Percentiles rank a stretch among this genome's conserved stretches.
These are phyloP conservation scores for Tolypocladium cylindrosporum DNA, from an alignment of 2,329 filamentous ascomycete species.

Conservation along the genomic window DNA sequence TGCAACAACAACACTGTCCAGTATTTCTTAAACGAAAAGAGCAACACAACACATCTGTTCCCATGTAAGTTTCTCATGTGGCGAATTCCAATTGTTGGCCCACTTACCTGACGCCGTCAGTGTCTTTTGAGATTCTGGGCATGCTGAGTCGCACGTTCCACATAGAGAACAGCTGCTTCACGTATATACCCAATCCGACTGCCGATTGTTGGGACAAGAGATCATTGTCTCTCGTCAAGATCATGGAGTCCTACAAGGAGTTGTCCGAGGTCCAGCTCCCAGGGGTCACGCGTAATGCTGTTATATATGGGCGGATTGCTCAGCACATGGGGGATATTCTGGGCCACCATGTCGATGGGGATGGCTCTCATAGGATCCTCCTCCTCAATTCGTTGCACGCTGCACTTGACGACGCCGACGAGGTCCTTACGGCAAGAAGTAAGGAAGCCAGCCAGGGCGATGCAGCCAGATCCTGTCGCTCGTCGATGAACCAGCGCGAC, in stretches of 20 bases:
- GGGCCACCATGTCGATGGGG: slow-evolving; percentile 10
- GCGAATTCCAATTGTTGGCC: background rate
- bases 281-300: slow-evolving; percentile 8
- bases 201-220: slow-evolving; percentile 42
- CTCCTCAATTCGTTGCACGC: slow-evolving; percentile 29
- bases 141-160: slow-evolving; percentile 44
- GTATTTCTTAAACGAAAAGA: slow-evolving; percentile 27
- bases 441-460: slow-evolving; percentile 4
- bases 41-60: slow-evolving; percentile 37
- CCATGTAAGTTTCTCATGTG: slow-evolving; percentile 25
- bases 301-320: slow-evolving; percentile 14
- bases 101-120: slow-evolving; percentile 17
- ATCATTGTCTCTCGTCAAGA: slow-evolving; percentile 31
- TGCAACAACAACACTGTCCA: slow-evolving; percentile 43
- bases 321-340: slow-evolving; percentile 15
- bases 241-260: slow-evolving; percentile 28
- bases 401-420: slow-evolving; percentile 31
- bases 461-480: background rate
- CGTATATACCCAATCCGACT: slow-evolving; percentile 47
- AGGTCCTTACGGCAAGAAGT: slow-evolving; percentile 26
- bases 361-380: slow-evolving; percentile 16
- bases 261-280: slow-evolving; percentile 15
- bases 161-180: slow-evolving; percentile 38
- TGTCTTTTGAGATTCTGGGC: slow-evolving; percentile 48
- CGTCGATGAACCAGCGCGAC: background rate